These are phyloP conservation scores for Amylocarpus encephaloides DNA, from an alignment of 2,329 filamentous ascomycete genomes.

Conservation along the genomic window DNA sequence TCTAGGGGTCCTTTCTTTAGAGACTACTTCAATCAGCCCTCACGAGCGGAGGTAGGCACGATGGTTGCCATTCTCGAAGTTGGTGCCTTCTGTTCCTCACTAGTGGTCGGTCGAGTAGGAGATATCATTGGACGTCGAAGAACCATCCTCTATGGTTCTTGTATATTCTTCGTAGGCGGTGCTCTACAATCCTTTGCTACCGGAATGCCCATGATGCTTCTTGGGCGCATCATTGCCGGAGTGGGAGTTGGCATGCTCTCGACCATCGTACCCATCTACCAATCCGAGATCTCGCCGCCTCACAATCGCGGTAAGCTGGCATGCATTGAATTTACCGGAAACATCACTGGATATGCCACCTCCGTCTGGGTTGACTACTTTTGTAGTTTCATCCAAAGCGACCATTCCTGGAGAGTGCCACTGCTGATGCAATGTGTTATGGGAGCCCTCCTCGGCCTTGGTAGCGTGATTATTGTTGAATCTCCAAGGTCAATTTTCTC, in stretches of 20 bases:
- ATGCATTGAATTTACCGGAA: conserved; percentile 96
- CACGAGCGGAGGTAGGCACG: conserved; percentile 80
- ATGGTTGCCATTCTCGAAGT: conserved; percentile 97
- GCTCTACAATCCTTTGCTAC: conserved; percentile 76
- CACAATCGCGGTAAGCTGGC: conserved; percentile 94
- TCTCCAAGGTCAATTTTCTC: conserved; percentile 65
- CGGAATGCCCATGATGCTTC: conserved; percentile 83
- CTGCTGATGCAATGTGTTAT: conserved; percentile 91
- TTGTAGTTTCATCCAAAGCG: conserved; percentile 78
- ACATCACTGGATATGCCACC: conserved; percentile 90
- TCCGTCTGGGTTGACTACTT: conserved; percentile 99
- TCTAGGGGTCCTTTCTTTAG: conserved; percentile 77
- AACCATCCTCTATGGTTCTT: conserved; percentile 89
- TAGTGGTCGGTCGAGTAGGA: conserved; percentile 80
- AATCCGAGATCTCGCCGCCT: conserved; percentile 91
- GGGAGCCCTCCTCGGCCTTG: conserved; percentile 77
- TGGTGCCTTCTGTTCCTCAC: conserved; percentile 83
- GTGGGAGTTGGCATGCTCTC: conserved; percentile 83
- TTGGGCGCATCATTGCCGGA: conserved; percentile 77
- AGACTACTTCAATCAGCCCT: conserved; percentile 87
- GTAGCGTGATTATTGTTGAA: conserved; percentile 90
- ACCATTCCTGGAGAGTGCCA: conserved; percentile 87
- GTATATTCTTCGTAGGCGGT: conserved; percentile 80
- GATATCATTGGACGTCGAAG: conserved; percentile 84
- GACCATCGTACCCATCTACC: conserved; percentile 88